Base-by-base conservation (phyloP, 169 alveolate genomes). In the Babesia bigemina region DNA sequence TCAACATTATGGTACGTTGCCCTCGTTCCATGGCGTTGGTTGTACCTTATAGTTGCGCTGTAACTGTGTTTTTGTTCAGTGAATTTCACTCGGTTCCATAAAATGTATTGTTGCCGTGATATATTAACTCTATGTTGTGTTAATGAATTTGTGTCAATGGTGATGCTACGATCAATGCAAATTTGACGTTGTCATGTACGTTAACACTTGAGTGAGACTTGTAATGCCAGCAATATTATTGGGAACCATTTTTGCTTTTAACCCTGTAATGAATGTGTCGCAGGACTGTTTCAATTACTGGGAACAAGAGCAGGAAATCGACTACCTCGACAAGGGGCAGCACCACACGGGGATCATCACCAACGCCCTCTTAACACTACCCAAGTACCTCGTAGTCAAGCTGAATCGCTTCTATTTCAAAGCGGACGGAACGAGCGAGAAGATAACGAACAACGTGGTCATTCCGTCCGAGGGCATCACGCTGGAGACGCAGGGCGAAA, bases 351-450 rank as follows among this genome's bases (percentile, higher is more conserved):
- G 71, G 2, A 67, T 61, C 24, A 60, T 81, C 53, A 49, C 60
- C 4, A 72, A 72, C 57, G 52, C 72, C 42, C 33, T 81, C 14
- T n/a, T 63, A n/a, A 73, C 72, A 13, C 50, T 57, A 4, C 93
- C 92, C 26, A 60, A 24, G 61, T 83, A 87, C 65, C 75, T 87
- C 10, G 49, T 79, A 36, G 55, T 87, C n/a, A 84, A 86, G 44
- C 49, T 87, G 69, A 70, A 87, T 21, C 69, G 93, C 26, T 87
- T 87, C 26, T 88, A 82, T 73, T 70, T 88, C 63, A 58, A 81
- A 53, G 84, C 77, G 57, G 88, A 90, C 70, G 81, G 91, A 84
- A 86, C 86, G 52, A 76, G 73, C 52, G 72, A 59, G 53, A 92
- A 92, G 73, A 85, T 75, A 49, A 69, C 33, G n/a, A 79, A 79